These are phyloP conservation scores for Calonectria montana DNA, from an alignment of 2,329 filamentous ascomycete genomes.

Conservation along the genomic window DNA sequence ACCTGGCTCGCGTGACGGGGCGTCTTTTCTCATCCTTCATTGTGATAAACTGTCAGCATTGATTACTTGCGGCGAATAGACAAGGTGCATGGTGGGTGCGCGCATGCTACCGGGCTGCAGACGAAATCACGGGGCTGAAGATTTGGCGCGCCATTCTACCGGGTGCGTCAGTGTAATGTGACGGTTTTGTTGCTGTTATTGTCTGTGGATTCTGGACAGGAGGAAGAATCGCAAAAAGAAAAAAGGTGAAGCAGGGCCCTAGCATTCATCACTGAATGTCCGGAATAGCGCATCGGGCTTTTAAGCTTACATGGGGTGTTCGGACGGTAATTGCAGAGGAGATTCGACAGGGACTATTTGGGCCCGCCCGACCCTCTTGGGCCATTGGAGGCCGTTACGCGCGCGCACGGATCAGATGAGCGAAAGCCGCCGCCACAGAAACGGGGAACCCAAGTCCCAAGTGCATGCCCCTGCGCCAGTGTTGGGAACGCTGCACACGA, in stretches of 20 bases:
- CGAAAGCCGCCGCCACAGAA: conserved; percentile 11
- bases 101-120: background rate
- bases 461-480: background rate
- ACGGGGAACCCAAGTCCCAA: background rate
- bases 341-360: background rate
- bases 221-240: background rate
- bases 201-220: background rate
- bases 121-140: background rate
- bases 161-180: background rate
- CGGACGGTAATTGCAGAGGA: conserved; percentile 13
- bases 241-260: background rate
- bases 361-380: background rate
- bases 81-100: conserved; percentile 1
- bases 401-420: background rate
- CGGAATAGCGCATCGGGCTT: background rate
- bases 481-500: background rate
- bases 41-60: conserved; percentile 19
- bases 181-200: background rate
- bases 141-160: background rate
- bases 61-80: conserved; percentile 17
- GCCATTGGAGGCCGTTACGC: conserved; percentile 4
- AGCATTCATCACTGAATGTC: background rate
- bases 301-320: conserved; percentile 7
- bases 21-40: background rate
- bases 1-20: conserved; percentile 35